Conservation (phyloP, 441 rosid species). For the Erodium trifolium region DNA sequence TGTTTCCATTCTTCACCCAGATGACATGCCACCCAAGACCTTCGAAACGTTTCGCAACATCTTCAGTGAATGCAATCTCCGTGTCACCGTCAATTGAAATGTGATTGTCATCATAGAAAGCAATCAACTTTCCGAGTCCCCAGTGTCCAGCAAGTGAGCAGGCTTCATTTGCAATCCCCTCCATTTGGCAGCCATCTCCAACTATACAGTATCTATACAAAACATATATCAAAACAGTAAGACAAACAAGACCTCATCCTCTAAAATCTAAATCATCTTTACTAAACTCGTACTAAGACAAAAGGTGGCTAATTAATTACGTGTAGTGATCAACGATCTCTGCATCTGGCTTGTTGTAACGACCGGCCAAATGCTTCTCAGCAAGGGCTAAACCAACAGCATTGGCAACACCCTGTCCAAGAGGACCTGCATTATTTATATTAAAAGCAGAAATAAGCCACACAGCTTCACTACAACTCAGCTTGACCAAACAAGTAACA, state of each 20-base stretch:
- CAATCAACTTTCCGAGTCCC: conserved; percentile 51
- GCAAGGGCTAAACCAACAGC: conserved; percentile 98
- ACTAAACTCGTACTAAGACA: background rate
- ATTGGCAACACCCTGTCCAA: conserved; percentile 95
- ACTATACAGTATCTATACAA: conserved; percentile 42
- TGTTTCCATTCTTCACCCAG: conserved; percentile 94
- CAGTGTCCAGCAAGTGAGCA: conserved; percentile 50
- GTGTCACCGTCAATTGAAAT: conserved; percentile 93
- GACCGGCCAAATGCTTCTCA: conserved; percentile 94
- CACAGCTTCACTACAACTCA: background rate
- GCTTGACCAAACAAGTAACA: background rate
- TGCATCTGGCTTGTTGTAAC: conserved; percentile 82
- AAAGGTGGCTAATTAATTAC: conserved; percentile 28
- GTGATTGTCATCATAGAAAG: conserved; percentile 91
- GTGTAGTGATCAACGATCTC: conserved; percentile 94
- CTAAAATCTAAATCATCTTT: background rate
- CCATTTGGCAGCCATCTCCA: conserved; percentile 98
- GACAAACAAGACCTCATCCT: background rate
- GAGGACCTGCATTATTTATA: conserved; percentile 58
- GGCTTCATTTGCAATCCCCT: conserved; percentile 76
- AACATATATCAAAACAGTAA: conserved; percentile 14
- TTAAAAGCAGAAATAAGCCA: background rate
- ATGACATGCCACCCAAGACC: conserved; percentile 95
- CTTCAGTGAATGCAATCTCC: conserved; percentile 81
- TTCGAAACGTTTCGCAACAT: conserved; percentile 68